These are phyloP conservation scores for Trichoderma sp. DNA, from an alignment of 2,329 filamentous ascomycete species.

Conservation along the genomic window DNA sequence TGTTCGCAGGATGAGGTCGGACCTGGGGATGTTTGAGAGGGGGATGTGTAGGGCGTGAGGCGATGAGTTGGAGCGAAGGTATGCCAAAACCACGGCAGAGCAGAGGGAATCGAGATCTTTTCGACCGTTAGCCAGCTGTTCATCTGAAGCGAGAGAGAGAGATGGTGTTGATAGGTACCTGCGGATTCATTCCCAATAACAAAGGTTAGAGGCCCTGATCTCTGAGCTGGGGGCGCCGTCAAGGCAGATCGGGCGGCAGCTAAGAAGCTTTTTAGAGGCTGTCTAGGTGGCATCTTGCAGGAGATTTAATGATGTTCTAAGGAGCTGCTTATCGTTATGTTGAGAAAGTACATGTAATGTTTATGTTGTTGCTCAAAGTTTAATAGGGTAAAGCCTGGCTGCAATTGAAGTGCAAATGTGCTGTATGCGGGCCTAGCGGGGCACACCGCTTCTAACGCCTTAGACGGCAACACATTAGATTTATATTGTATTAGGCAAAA, in stretches of 20 bases:
- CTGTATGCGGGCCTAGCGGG: too few relatives aligned
- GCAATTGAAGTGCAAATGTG: too few relatives aligned
- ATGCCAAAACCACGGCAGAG: conserved; percentile 72
- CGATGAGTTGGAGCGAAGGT: conserved; percentile 64
- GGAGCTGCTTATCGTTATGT: too few relatives aligned
- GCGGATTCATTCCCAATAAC: conserved; percentile 70
- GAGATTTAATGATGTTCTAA: not conserved
- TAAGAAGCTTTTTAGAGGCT: conserved; percentile 54
- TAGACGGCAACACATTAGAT: too few relatives aligned
- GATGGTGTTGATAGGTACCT: conserved; percentile 46
- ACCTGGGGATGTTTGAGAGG: conserved; percentile 67
- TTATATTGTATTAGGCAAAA: too few relatives aligned
- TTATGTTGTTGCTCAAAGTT: too few relatives aligned
- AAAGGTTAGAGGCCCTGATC: conserved; percentile 55
- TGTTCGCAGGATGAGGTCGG: conserved; percentile 70
- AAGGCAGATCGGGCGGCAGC: conserved; percentile 52
- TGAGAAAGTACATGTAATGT: too few relatives aligned
- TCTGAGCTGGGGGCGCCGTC: conserved; percentile 46
- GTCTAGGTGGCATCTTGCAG: conserved; percentile 35
- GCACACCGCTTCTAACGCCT: too few relatives aligned
- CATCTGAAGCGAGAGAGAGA: not conserved
- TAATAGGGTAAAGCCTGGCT: too few relatives aligned
- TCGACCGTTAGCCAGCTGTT: not conserved
- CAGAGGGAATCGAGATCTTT: conserved; percentile 80
- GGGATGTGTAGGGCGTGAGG: conserved; percentile 66